Base-by-base conservation (phyloP, 75 land plant genomes). In the Pseudotsuga menziesii region DNA sequence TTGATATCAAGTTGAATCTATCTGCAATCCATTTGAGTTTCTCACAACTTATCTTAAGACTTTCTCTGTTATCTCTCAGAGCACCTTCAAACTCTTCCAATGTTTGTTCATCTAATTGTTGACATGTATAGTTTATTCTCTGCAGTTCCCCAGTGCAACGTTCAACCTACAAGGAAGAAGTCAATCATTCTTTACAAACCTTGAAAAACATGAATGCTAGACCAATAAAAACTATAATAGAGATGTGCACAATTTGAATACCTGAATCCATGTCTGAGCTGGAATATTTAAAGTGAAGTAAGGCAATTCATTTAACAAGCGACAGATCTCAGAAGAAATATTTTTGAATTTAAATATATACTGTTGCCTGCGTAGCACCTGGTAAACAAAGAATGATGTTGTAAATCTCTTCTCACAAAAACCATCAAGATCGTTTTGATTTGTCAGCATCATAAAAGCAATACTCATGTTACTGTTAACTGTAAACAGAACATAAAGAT, bases 1-100 rank as follows among this genome's bases (percentile, higher is more conserved):
- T 80, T 61, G 79, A 80, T 59, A 61, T 61, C 80, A 80, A 56
- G 54, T 61, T 60, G n/a, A 80, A 64, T 35, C 75, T 75, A 39
- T 78, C 80, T 48, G 83, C 77, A 66, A 85, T 58, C 41, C 70
- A 78, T 16, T 57, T 75, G 59, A 85, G 71, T 61, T 39, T 70
- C 55, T 81, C 83, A 66, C 66, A 66, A 44, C 55, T 75, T 15
- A 79, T 26, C 44, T 73, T 75, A 41, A 54, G 41, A 56, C 78
- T 76, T 54, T 78, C 66, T n/a, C 23, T 26, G 9, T 72, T 54
- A 56, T 78, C 66, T 58, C 58, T 75, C 55, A 82, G 69, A 52
- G 77, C 77, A 78, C 60, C 52, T 39, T 60, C 79, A 52, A 85
- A 57, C 41, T 74, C 77, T 35, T 61, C 62, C 39, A 79, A 75